A percentile compares a stretch with the other conserved stretches of the same genome.
Evolutionary conservation across 306 rosid genomes (phyloP).

Genomic region (Ochetophila trinervis): DNA sequence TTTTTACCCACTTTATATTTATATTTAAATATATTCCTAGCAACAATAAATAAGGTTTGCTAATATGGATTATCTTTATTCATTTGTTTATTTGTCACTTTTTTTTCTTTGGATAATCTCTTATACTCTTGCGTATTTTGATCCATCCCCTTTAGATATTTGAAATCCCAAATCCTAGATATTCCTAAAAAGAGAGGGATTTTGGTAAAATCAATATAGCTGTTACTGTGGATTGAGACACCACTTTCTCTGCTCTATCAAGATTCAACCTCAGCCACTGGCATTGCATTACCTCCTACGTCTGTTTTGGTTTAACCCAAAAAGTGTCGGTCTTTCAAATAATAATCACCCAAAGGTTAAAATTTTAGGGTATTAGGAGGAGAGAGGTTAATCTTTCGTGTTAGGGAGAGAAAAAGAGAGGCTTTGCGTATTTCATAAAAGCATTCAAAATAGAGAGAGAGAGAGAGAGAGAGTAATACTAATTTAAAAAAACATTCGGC

Average conservation of each 20-base stretch:
- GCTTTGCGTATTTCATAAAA: background rate
- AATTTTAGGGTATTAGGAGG: too few relatives aligned
- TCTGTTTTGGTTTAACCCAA: too few relatives aligned
- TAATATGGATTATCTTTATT: too few relatives aligned
- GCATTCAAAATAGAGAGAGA: background rate
- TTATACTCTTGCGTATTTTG: background rate
- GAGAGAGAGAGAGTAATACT: background rate
- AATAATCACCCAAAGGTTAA: too few relatives aligned
- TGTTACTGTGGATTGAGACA: slow-evolving; percentile 2
- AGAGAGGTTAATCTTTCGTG: too few relatives aligned
- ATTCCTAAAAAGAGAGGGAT: background rate
- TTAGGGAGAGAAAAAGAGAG: background rate
- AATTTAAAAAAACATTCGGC: background rate
- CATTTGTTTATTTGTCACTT: too few relatives aligned
- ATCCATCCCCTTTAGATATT: background rate
- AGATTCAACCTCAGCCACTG: background rate
- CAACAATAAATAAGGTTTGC: too few relatives aligned
- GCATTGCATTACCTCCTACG: too few relatives aligned
- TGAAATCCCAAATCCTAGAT: background rate
- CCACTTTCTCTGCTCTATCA: background rate
- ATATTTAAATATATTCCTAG: too few relatives aligned
- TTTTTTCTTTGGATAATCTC: background rate
- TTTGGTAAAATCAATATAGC: background rate
- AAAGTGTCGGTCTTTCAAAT: background rate
- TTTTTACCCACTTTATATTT: too few relatives aligned